These are phyloP conservation scores for Dryas integrifolia DNA, from an alignment of 331 rosid genomes.

Conservation along the genomic window DNA sequence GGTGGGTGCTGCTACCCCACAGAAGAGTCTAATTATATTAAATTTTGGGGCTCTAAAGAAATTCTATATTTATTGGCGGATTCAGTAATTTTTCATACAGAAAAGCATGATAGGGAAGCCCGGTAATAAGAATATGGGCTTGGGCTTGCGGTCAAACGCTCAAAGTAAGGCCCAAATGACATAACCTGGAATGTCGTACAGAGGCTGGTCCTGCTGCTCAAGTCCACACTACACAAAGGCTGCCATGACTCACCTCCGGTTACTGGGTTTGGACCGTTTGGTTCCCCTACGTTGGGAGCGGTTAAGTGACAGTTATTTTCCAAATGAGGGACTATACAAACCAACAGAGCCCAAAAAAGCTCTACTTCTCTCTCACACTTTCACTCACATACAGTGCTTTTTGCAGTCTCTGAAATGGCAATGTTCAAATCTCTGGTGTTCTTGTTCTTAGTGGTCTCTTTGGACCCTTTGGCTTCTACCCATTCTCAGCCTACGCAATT, in stretches of 20 bases:
- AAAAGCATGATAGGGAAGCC: not conserved
- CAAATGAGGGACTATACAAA: not conserved
- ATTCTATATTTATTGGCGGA: too few relatives aligned
- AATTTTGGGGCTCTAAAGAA: too few relatives aligned
- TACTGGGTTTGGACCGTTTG: not conserved
- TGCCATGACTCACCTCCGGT: too few relatives aligned
- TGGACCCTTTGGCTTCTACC: slow-evolving; percentile 17
- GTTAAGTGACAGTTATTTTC: slow-evolving; percentile 3
- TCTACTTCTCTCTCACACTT: not conserved
- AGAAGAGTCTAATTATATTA: too few relatives aligned
- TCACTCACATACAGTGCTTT: not conserved
- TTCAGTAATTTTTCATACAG: too few relatives aligned
- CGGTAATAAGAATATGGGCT: too few relatives aligned
- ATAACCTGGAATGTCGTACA: too few relatives aligned
- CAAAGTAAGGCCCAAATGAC: too few relatives aligned
- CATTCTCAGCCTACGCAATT: slow-evolving; percentile 1
- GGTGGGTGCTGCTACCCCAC: too few relatives aligned
- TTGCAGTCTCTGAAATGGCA: slow-evolving; percentile 20
- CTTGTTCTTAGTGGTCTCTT: not conserved
- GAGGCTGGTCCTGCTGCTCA: too few relatives aligned
- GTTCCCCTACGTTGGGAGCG: not conserved
- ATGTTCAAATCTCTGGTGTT: slow-evolving; percentile 7
- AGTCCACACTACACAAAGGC: too few relatives aligned
- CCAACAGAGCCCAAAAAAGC: not conserved
- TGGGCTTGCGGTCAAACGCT: too few relatives aligned